Conservation (phyloP, 2,329 filamentous ascomycete species). For the Chaetomiaceae sp. region DNA sequence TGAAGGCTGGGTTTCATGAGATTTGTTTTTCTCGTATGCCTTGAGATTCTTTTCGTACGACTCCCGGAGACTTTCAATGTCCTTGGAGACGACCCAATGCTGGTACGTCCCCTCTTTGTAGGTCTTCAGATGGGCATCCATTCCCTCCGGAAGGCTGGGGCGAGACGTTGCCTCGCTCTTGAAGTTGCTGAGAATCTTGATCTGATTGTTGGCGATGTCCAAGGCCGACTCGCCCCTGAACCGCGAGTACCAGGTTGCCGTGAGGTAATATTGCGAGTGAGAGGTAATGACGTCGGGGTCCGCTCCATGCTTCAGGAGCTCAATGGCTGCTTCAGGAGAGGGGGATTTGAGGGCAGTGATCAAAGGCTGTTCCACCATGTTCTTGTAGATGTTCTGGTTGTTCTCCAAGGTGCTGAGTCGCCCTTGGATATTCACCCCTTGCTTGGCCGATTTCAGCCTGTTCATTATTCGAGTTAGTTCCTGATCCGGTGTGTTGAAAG, state of each 20-base stretch:
- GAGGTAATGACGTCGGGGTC: constrained; percentile 58
- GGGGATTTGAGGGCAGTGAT: constrained; percentile 54
- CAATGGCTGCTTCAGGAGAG: constrained; percentile 43
- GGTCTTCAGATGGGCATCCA: constrained; percentile 49
- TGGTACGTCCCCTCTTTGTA: constrained; percentile 55
- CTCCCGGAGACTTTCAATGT: constrained; percentile 33
- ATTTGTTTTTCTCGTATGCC: constrained; percentile 33
- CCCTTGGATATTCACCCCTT: constrained; percentile 37
- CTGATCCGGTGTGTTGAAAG: no score
- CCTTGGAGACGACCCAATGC: constrained; percentile 46
- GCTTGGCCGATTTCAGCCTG: constrained; percentile 50
- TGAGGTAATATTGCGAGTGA: constrained; percentile 33
- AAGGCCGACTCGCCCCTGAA: constrained; percentile 47
- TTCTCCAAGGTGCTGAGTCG: constrained; percentile 39
- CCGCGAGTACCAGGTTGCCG: constrained; percentile 31
- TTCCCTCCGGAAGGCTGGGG: constrained; percentile 30
- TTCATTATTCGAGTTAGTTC: not conserved
- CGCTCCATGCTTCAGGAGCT: constrained; percentile 59
- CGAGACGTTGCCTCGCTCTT: constrained; percentile 32
- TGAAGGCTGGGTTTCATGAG: constrained; percentile 26
- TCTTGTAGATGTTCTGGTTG: constrained; percentile 46
- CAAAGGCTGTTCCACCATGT: constrained; percentile 58
- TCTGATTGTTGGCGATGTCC: constrained; percentile 52
- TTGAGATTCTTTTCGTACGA: constrained; percentile 32
- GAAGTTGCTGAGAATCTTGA: constrained; percentile 47